Conservation (phyloP, 2,329 filamentous ascomycete genomes). For the Nigrospora oryzae region DNA sequence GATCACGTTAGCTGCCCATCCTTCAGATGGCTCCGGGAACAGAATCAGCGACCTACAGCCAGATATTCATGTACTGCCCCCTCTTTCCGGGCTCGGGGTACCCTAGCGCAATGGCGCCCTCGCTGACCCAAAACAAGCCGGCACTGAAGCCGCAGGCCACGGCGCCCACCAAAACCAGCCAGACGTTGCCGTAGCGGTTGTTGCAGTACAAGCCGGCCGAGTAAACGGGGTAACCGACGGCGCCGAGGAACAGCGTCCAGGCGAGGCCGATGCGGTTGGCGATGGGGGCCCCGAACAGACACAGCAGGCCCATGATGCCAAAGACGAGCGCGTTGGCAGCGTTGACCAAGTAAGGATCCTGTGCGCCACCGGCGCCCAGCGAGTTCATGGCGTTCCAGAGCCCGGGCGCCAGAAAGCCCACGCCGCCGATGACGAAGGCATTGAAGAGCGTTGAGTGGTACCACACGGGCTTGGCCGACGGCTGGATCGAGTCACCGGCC, state of each 20-base stretch:
- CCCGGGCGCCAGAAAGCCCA: constrained; percentile 40
- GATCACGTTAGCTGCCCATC: no score
- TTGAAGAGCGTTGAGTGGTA: constrained; percentile 44
- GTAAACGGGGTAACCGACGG: constrained; percentile 24
- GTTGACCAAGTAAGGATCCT: constrained; percentile 37
- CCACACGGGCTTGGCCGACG: constrained; percentile 23
- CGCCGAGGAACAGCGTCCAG: constrained; percentile 23
- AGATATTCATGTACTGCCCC: constrained; percentile 58
- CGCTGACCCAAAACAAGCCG: constrained; percentile 69
- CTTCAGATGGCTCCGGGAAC: no score
- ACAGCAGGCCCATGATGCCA: constrained; percentile 24
- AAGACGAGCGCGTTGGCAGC: constrained; percentile 27
- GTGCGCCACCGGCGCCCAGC: constrained; percentile 41
- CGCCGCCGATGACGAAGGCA: constrained; percentile 41
- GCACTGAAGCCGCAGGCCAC: constrained; percentile 63
- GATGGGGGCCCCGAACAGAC: constrained; percentile 21
- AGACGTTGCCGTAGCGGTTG: constrained; percentile 42
- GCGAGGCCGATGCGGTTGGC: constrained; percentile 23
- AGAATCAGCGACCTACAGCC: constrained; percentile 35
- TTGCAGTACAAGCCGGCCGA: constrained; percentile 27
- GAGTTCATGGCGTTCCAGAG: constrained; percentile 49
- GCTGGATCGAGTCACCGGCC: no score
- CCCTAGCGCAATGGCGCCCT: constrained; percentile 62
- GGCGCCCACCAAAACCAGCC: constrained; percentile 62
- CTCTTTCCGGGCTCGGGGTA: constrained; percentile 65